These are phyloP conservation scores for Talaromyces borbonicus DNA, from an alignment of 495 filamentous ascomycete species.

Conservation along the genomic window DNA sequence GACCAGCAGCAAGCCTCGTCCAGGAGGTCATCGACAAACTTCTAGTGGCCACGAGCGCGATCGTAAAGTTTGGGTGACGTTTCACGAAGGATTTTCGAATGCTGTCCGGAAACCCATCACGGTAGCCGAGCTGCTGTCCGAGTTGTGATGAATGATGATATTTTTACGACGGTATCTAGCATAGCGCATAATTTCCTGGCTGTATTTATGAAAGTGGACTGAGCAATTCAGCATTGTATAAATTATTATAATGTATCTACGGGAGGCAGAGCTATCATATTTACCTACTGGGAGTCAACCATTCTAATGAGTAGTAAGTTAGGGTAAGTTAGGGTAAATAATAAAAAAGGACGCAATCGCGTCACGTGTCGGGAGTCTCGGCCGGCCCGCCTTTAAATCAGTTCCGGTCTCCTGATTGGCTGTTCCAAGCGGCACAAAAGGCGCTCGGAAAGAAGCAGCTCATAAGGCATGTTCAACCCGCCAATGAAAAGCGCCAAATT, in stretches of 20 bases:
- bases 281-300: no score
- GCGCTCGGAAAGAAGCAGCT: constrained; percentile 1
- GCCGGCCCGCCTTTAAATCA: constrained; percentile 7
- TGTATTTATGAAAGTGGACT: no score
- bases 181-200: no score
- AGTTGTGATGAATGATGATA: constrained; percentile 26
- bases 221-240: no score
- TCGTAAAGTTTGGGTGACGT: constrained; percentile 80
- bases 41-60: constrained; percentile 30
- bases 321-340: no score
- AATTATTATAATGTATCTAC: no score
- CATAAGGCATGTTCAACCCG: constrained; percentile 4
- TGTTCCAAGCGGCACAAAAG: background rate
- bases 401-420: background rate
- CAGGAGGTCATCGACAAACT: constrained; percentile 12
- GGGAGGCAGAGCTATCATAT: no score
- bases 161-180: no score
- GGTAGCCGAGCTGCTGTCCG: constrained; percentile 67
- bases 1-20: constrained; percentile 18
- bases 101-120: constrained; percentile 89
- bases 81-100: constrained; percentile 93
- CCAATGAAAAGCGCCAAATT: constrained; percentile 11
- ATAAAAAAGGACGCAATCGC: no score
- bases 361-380: no score
- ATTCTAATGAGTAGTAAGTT: no score